Conservation (phyloP, 371 early-diverging fungal genomes). For the Lichtheimia corymbifera region DNA sequence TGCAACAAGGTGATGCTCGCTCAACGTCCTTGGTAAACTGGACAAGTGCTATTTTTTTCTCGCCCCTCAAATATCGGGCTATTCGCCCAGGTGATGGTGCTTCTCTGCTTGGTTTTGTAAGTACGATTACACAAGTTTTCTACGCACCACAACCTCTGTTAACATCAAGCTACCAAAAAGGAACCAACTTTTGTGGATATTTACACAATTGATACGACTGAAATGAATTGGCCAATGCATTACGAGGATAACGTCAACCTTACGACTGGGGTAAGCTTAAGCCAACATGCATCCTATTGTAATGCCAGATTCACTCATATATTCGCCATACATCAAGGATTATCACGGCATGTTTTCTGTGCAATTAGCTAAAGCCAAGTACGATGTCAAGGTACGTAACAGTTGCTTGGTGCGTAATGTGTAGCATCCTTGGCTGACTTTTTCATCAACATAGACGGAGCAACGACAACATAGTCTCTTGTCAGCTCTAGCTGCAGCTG, state of each 20-base stretch:
- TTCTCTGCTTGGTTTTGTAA: constrained; percentile 38
- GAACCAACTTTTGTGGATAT: constrained; percentile 34
- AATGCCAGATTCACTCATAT: background rate
- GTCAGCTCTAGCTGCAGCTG: constrained; percentile 35
- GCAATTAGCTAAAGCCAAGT: constrained; percentile 32
- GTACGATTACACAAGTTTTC: background rate
- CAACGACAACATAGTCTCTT: constrained; percentile 37
- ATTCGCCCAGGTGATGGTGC: constrained; percentile 26
- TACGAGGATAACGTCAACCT: constrained; percentile 15
- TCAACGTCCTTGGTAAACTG: constrained; percentile 27
- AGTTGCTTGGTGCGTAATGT: no score
- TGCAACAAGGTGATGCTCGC: constrained; percentile 24
- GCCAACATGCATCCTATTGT: no score
- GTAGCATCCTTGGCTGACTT: no score
- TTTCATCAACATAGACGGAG: constrained; percentile 27
- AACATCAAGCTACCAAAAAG: constrained; percentile 9
- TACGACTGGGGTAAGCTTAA: constrained; percentile 14
- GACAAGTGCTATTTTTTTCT: constrained; percentile 29
- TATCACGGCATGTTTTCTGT: constrained; percentile 39
- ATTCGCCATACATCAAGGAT: constrained; percentile 8
- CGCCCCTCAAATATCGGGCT: constrained; percentile 27
- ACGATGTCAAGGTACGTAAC: constrained; percentile 32
- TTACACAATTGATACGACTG: constrained; percentile 22
- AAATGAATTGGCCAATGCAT: constrained; percentile 34
- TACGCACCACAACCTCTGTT: no score